Conservation (phyloP, 331 rosid genomes). For the Malus hybrid region DNA sequence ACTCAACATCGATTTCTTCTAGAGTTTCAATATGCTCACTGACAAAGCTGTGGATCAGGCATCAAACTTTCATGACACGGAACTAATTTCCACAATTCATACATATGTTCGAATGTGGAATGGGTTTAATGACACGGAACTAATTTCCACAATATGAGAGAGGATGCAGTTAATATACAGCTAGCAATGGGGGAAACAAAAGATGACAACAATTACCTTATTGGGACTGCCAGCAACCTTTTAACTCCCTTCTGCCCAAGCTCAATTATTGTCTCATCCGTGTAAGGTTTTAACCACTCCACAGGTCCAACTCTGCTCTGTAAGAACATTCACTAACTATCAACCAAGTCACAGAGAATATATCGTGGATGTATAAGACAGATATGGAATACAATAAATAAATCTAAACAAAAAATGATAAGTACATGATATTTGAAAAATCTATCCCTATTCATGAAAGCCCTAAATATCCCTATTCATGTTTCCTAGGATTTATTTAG, state of each 20-base stretch:
- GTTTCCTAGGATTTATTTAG: no score
- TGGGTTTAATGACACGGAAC: neutral
- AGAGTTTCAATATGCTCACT: conserved; percentile 98
- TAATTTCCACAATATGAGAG: neutral
- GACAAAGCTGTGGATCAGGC: conserved; percentile 77
- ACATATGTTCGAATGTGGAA: neutral
- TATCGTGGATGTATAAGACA: neutral
- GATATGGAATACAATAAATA: neutral
- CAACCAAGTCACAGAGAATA: neutral
- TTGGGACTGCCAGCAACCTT: conserved; percentile 89
- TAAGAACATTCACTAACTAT: conserved; percentile 18
- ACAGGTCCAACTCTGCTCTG: conserved; percentile 99
- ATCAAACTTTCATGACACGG: conserved; percentile 5
- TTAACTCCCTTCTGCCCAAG: conserved; percentile 87
- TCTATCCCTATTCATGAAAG: neutral
- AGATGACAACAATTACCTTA: conserved; percentile 45
- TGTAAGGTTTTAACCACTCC: conserved; percentile 96
- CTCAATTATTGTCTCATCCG: conserved; percentile 90
- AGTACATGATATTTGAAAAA: neutral
- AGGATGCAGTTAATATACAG: conserved; percentile 1
- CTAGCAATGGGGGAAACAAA: neutral
- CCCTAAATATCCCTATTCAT: no score
- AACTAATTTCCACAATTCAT: neutral
- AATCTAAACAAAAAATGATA: neutral
- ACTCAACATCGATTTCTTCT: conserved; percentile 97